Evolutionary conservation across 169 alveolate species (phyloP), one percentile per base, ranked within the genome.

Genomic region (Plasmodium fragile): DNA sequence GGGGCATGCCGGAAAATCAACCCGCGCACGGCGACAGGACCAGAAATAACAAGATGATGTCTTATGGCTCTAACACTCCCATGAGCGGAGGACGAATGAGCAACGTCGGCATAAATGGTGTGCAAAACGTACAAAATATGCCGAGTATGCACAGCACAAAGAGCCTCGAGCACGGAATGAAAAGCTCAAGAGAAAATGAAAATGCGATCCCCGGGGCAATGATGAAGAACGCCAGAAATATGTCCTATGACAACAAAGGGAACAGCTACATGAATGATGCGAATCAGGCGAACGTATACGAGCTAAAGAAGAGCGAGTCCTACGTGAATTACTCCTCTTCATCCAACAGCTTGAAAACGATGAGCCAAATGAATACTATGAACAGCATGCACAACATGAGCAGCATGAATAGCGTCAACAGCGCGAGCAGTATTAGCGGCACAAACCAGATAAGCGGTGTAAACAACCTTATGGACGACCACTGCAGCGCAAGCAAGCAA

Each of bases 251-350:
- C 13, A 82, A 25, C 34, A 83, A 83, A 41, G 34, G 34, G 25
- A 89, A 89, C 30, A 89, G 70, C 72, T 78, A 78, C 71, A 89
- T 28, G 53, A 77, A 55, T 1, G 94, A 89, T 28, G 11, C 65
- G 7, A 52, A 49, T 28, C 53, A 53, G 41, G 32, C 59, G 75
- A 43, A 73, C 6, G 75, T 11, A 3, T 22, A 41, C 16, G 92
- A 72, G 4, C 5, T 53, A 16, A 83, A 83, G 75, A 83, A 83
- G 69, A 43, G 78, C 59, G 92, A 84, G 4, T 10, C 77, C 7
- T 84, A 72, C 28, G 75, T 52, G 13, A 72, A 73, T 49, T 45
- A 65, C 59, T 39, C 92, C 10, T 36, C 84, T 13, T 36, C 84
- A 11, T 73, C 92, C 65, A 52, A 11, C 11, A 84, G 16, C 39